Percentiles rank a stretch among this genome's conserved stretches.
phyloP scores from a whole-genome alignment of 2,329 filamentous ascomycete species.

The Pestalotiopsis sp. region DNA sequence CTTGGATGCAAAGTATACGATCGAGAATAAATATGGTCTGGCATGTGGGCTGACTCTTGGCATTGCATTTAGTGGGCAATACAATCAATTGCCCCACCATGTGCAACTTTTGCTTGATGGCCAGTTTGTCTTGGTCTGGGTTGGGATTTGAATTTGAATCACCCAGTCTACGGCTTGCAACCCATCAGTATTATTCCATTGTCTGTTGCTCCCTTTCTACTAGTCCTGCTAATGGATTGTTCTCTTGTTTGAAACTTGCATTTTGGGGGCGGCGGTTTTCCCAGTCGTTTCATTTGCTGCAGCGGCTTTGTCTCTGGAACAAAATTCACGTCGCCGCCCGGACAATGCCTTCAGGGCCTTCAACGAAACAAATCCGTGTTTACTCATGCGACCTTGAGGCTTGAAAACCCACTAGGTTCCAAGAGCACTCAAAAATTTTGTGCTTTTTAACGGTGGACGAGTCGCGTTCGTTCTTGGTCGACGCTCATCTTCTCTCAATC shows the following conservation, averaged over 20 bases:
- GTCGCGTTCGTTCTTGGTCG: neutral
- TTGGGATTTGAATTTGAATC: no score
- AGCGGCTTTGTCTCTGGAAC: neutral
- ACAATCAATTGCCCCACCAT: no score
- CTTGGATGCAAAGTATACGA: no score
- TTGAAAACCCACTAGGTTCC: neutral
- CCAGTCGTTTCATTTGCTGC: neutral
- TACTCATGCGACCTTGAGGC: neutral
- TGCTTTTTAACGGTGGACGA: neutral
- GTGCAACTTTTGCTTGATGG: no score
- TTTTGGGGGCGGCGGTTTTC: neutral
- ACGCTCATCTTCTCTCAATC: no score
- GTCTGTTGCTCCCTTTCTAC: neutral
- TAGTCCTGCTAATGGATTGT: neutral
- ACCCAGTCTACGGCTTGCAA: no score
- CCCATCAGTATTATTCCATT: no score
- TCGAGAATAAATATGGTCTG: no score
- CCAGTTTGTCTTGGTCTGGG: no score
- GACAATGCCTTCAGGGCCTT: neutral
- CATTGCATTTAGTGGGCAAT: no score
- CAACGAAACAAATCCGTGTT: neutral
- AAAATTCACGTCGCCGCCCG: neutral
- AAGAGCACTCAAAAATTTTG: neutral
- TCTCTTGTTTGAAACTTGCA: neutral
- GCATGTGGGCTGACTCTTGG: no score